These are phyloP conservation scores for Bretschneidera sinensis DNA, from an alignment of 345 rosid genomes.

Conservation along the genomic window DNA sequence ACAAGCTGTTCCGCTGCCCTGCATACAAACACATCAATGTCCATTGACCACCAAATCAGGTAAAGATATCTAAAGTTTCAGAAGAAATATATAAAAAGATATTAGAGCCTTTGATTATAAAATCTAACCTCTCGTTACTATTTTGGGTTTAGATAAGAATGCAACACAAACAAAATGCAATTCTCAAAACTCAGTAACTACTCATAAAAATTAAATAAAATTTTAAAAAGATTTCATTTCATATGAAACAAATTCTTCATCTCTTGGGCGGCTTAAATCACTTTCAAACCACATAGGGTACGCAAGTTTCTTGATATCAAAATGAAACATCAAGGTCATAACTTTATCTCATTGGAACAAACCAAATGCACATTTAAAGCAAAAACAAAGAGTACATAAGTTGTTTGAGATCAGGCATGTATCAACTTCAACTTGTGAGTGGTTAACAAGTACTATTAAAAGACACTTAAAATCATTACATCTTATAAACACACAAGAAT, in stretches of 20 bases:
- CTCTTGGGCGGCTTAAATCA: no score
- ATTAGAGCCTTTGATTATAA: no score
- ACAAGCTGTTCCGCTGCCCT: conserved; percentile 97
- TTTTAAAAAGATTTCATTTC: no score
- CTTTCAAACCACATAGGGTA: no score
- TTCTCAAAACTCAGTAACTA: not conserved
- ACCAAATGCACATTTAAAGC: not conserved
- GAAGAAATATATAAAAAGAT: not conserved
- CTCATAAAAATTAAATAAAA: no score
- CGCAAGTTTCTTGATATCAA: not conserved
- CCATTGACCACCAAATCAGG: not conserved
- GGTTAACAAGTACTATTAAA: not conserved
- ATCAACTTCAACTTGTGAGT: not conserved
- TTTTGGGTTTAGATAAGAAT: no score
- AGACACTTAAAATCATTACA: not conserved
- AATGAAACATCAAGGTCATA: not conserved
- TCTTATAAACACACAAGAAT: not conserved
- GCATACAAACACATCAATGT: conserved; percentile 10
- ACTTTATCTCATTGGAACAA: not conserved
- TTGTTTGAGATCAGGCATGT: not conserved
- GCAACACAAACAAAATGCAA: not conserved
- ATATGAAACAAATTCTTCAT: no score
- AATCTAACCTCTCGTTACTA: not conserved
- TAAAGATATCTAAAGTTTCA: no score
- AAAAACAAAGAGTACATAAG: not conserved